Conservation (phyloP, 768 basidiomycete species). For the Mycena rebaudengoi region DNA sequence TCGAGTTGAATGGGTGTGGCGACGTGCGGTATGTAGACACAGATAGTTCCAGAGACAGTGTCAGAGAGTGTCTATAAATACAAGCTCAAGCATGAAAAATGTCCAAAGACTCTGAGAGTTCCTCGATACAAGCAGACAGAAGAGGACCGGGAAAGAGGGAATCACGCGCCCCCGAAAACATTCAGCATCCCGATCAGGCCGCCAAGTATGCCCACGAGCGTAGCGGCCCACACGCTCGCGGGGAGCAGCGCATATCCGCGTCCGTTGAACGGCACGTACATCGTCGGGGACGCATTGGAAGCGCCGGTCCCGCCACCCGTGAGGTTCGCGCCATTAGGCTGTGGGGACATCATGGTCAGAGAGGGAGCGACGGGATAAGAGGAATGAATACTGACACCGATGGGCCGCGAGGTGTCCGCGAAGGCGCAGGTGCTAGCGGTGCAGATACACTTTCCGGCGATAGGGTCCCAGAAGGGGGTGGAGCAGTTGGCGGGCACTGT, state of each 20-base stretch:
- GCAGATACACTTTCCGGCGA: constrained; percentile 71
- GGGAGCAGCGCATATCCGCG: neutral
- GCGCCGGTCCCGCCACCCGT: constrained; percentile 66
- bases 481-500: constrained; percentile 80
- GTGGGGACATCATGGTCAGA: constrained; percentile 7
- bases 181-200: neutral
- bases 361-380: constrained; percentile 26
- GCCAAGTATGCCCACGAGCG: neutral
- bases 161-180: neutral
- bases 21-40: no score
- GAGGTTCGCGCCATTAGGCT: constrained; percentile 76
- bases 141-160: no score
- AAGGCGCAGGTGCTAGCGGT: constrained; percentile 65
- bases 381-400: constrained; percentile 58
- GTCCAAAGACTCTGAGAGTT: neutral
- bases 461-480: constrained; percentile 85
- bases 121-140: neutral
- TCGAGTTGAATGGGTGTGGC: no score
- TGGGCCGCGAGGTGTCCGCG: constrained; percentile 66
- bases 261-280: constrained; percentile 60
- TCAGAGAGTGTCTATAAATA: no score
- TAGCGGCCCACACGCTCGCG: neutral
- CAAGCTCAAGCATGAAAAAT: no score
- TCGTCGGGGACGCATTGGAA: constrained; percentile 34
- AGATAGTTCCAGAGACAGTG: no score